These are phyloP conservation scores for Coprinopsis cinerea DNA, from an alignment of 768 basidiomycete genomes.

Conservation along the genomic window DNA sequence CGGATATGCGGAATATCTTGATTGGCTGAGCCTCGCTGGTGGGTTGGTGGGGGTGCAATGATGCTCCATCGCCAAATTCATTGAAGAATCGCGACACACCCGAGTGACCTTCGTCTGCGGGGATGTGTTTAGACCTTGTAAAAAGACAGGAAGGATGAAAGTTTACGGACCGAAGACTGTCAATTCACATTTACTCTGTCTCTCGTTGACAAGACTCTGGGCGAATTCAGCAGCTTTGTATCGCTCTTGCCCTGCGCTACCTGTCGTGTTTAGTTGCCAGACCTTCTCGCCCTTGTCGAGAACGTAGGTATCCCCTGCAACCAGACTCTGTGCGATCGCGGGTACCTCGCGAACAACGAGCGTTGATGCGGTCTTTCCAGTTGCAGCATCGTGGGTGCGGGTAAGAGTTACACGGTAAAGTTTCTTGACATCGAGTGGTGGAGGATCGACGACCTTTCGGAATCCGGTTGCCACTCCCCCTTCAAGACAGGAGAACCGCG, in stretches of 20 bases:
- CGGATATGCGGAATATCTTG: constrained; percentile 38
- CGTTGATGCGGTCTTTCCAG: constrained; percentile 16
- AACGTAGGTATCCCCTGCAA: constrained; percentile 52
- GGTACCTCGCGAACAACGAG: constrained; percentile 47
- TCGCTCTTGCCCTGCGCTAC: constrained; percentile 48
- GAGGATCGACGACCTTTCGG: constrained; percentile 25
- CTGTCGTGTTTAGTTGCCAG: constrained; percentile 53
- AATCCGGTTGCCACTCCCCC: constrained; percentile 29
- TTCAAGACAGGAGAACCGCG: constrained; percentile 22
- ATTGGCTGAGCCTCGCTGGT: constrained; percentile 12
- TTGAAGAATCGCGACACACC: constrained; percentile 43
- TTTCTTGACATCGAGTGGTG: constrained; percentile 33
- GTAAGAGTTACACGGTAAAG: constrained; percentile 46
- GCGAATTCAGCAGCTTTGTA: constrained; percentile 61
- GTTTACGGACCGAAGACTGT: constrained; percentile 42
- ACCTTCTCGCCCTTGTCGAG: constrained; percentile 50
- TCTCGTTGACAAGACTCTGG: constrained; percentile 34
- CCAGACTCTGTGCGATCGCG: constrained; percentile 37
- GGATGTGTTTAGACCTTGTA: not conserved
- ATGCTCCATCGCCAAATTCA: constrained; percentile 36
- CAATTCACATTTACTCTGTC: constrained; percentile 36
- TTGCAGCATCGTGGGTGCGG: constrained; percentile 12
- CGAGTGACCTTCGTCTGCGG: constrained; percentile 44
- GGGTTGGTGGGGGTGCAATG: constrained; percentile 10
- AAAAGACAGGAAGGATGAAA: not conserved